Conservation (phyloP, 2,329 filamentous ascomycete genomes). For the Trichophaea hybrida region DNA sequence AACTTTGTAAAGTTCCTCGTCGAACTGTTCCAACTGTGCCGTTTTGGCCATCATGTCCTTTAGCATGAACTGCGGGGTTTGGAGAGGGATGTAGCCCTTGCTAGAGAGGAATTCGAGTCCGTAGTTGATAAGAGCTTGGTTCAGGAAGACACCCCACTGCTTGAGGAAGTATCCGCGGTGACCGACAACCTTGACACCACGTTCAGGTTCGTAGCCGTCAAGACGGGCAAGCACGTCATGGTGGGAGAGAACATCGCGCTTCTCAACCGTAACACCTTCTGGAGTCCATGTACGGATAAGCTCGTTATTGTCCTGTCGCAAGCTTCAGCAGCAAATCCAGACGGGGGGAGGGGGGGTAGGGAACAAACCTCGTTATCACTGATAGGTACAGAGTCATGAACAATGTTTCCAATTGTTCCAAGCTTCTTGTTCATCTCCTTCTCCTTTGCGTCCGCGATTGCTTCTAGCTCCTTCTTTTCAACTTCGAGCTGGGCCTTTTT, state of each 20-base stretch:
- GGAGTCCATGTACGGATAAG: constrained; percentile 68
- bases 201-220: constrained; percentile 83
- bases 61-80: constrained; percentile 88
- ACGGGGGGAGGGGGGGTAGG: neutral
- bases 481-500: constrained; percentile 66
- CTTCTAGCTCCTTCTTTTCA: constrained; percentile 66
- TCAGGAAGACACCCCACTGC: constrained; percentile 78
- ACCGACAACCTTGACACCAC: constrained; percentile 85
- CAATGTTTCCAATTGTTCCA: constrained; percentile 75
- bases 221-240: constrained; percentile 83
- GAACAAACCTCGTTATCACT: constrained; percentile 58
- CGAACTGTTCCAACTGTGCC: constrained; percentile 90
- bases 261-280: constrained; percentile 56
- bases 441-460: constrained; percentile 62
- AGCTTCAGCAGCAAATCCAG: neutral
- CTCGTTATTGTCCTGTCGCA: constrained; percentile 57
- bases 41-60: constrained; percentile 96
- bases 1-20: constrained; percentile 97
- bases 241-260: constrained; percentile 69
- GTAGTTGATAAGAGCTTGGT: constrained; percentile 89
- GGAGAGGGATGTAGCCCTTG: constrained; percentile 68
- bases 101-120: constrained; percentile 73
- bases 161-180: constrained; percentile 89
- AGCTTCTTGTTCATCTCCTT: constrained; percentile 59
- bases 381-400: constrained; percentile 74